phyloP scores from a whole-genome alignment of 2,329 filamentous ascomycete species.

The Dryadomyces quercus-mongolicae region DNA sequence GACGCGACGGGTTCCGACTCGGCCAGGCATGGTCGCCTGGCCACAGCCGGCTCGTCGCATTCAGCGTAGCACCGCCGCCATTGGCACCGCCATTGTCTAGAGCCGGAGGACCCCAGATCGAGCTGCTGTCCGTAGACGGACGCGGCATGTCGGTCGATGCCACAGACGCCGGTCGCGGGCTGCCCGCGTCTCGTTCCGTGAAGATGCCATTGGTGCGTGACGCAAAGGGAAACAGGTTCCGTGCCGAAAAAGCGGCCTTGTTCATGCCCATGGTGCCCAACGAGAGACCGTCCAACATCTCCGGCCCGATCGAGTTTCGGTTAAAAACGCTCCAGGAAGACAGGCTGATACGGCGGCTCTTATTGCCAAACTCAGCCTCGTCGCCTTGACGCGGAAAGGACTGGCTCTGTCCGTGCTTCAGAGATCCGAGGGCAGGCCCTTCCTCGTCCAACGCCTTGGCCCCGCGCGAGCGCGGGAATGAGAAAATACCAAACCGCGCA shows the following conservation, averaged over 20 bases:
- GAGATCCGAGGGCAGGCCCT: constrained; percentile 53
- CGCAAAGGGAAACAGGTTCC: constrained; percentile 34
- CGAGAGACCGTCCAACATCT: constrained; percentile 23
- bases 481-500: constrained; percentile 40
- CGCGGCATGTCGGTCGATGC: constrained; percentile 60
- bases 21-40: constrained; percentile 43
- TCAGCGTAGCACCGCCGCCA: constrained; percentile 23
- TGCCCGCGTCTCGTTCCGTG: constrained; percentile 43
- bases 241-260: constrained; percentile 25
- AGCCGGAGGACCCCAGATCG: constrained; percentile 55
- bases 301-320: constrained; percentile 36
- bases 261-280: constrained; percentile 15
- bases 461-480: constrained; percentile 47
- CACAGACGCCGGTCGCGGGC: constrained; percentile 57
- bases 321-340: constrained; percentile 47
- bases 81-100: constrained; percentile 20
- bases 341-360: constrained; percentile 42
- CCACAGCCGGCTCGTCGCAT: constrained; percentile 47
- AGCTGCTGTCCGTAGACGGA: constrained; percentile 67
- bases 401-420: constrained; percentile 63
- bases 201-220: constrained; percentile 36
- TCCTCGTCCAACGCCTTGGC: constrained; percentile 49
- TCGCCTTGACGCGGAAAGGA: constrained; percentile 57
- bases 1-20: constrained; percentile 60
- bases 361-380: constrained; percentile 40